phyloP scores from a whole-genome alignment of 192 early-diverging fungal species.

The Cetraspora pellucida region DNA sequence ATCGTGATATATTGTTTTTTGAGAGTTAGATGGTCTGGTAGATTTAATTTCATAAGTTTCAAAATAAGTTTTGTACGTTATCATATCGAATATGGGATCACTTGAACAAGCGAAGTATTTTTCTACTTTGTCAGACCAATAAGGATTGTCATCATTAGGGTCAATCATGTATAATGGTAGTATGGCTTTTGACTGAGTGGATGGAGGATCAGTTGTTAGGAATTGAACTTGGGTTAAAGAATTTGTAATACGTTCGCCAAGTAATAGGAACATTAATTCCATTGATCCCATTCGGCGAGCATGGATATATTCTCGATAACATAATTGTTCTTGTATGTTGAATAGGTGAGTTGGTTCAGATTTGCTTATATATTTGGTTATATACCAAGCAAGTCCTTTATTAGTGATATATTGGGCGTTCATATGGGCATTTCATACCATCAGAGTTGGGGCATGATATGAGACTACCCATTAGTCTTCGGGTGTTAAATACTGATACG shows the following conservation, averaged over 20 bases:
- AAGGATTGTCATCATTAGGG: not conserved
- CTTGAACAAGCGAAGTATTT: not conserved
- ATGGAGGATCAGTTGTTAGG: too few species aligned
- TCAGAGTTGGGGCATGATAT: not conserved
- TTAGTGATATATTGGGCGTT: conserved; percentile 4
- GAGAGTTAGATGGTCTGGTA: not conserved
- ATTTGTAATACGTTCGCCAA: not conserved
- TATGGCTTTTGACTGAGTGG: not conserved
- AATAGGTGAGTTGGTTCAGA: not conserved
- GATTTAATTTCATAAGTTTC: not conserved
- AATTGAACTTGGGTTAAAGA: not conserved
- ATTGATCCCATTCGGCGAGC: not conserved
- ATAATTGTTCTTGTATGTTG: not conserved
- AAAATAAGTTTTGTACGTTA: not conserved
- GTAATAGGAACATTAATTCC: conserved; percentile 15
- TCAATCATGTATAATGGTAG: not conserved
- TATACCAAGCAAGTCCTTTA: not conserved
- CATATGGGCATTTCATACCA: conserved; percentile 4
- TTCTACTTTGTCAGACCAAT: conserved; percentile 3
- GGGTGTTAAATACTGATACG: not conserved
- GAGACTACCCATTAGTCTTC: not conserved
- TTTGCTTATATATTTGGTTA: conserved; percentile 8
- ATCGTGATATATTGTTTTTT: not conserved
- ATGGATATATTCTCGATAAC: not conserved
- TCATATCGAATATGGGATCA: not conserved